Evolutionary conservation across 306 rosid genomes (phyloP), one percentile per base, ranked within the genome.

Genomic region (Fagus crenata): DNA sequence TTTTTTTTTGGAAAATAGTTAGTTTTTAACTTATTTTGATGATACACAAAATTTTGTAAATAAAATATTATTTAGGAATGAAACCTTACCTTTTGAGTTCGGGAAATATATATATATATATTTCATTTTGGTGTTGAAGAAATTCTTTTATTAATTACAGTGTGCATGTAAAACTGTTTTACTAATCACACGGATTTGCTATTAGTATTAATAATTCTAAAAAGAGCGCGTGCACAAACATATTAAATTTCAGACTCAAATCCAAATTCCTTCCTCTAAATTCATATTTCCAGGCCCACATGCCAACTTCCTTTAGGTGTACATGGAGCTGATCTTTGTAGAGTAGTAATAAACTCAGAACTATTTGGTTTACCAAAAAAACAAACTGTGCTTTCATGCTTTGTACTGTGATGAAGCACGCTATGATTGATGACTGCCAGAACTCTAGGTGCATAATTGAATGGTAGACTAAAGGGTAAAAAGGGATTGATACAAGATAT

Each of bases 401-500:
- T 67, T 67, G 71, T 3, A n/a, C 71, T 67, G 31, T n/a, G 12
- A 35, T 39, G 49, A 37, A 28, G 46, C 31, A 65, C 49, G 49
- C 49, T 31, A 7, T 65, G 32, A 58, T 58, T 67, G 9, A 40
- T 17, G 71, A 6, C 9, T 4, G 8, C 40, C 22, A 17, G 76
- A 53, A 36, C 35, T 5, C 35, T 6, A 56, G 42, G 28, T 36
- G 33, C 37, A n/a, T 49, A 74, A 77, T 77, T 70, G 71, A 7
- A 64, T 49, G 76, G 67, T 40, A 61, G 67, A 42, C 63, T 7
- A 71, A 82, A 74, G 84, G 89, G 77, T 84, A 80, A 67, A 73
- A 69, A 55, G 12, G 84, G 80, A 72, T 65, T 75, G 65, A 32
- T 46, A 9, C 51, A 75, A 58, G 46, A 84, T 73, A 73, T 73